Conservation (phyloP, 139 green algal genomes). For the Chlorella ohadii region DNA sequence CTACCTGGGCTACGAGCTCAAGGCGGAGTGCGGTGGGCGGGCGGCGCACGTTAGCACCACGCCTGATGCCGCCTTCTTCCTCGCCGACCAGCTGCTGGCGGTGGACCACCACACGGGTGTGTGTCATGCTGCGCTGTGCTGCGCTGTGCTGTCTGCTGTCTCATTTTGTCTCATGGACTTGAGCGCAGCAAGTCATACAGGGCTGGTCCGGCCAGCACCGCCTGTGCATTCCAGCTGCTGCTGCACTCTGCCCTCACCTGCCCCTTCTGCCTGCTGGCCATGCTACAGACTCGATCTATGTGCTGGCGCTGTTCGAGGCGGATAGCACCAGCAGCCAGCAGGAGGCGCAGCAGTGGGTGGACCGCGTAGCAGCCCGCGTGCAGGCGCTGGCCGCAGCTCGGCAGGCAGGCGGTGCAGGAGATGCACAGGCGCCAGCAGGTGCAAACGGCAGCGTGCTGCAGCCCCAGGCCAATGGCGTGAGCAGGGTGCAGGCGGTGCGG, state of each 20-base stretch:
- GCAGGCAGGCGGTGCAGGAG: background rate
- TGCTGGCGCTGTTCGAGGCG: slow-evolving; percentile 64
- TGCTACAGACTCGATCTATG: slow-evolving; percentile 63
- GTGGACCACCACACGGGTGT: slow-evolving; percentile 81
- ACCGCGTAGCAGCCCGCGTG: background rate
- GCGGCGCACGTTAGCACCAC: slow-evolving; percentile 18
- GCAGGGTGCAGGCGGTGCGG: background rate
- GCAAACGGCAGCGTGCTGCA: background rate
- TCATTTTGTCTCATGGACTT: too few species aligned
- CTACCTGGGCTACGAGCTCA: slow-evolving; percentile 98
- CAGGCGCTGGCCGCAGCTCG: background rate
- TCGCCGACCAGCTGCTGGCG: slow-evolving; percentile 89
- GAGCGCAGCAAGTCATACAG: too few species aligned
- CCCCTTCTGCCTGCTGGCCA: background rate
- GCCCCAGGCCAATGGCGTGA: too few species aligned
- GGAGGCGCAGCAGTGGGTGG: slow-evolving; percentile 10
- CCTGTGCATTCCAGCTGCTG: background rate
- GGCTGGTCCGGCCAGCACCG: too few species aligned
- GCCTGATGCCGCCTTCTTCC: slow-evolving; percentile 89
- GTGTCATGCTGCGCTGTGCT: background rate
- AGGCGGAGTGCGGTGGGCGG: slow-evolving; percentile 77
- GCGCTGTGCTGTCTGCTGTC: background rate
- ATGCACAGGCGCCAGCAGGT: background rate
- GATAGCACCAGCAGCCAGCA: background rate
- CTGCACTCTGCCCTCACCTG: background rate